These are phyloP conservation scores for Chlorencoelia australis DNA, from an alignment of 2,329 filamentous ascomycete species.

Conservation along the genomic window DNA sequence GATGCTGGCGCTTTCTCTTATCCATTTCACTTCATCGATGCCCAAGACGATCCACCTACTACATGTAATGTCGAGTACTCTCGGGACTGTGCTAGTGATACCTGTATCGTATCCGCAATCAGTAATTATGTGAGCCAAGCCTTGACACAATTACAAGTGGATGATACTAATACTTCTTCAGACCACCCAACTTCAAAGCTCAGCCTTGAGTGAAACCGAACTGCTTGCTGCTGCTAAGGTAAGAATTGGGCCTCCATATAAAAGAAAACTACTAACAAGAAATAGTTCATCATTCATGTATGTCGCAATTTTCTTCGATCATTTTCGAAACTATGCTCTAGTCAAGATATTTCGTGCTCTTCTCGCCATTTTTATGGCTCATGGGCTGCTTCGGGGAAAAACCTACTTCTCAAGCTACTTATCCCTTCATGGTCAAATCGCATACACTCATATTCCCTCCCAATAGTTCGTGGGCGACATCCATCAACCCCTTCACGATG, in stretches of 20 bases:
- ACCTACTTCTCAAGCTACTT: constrained; percentile 3
- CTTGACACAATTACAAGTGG: not conserved
- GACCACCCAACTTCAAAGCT: constrained; percentile 16
- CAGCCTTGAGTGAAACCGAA: constrained; percentile 34
- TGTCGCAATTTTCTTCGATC: constrained; percentile 16
- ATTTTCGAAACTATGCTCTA: constrained; percentile 1
- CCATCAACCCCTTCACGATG: constrained; percentile 58
- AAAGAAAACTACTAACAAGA: constrained; percentile 3
- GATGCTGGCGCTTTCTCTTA: constrained; percentile 51
- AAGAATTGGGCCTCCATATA: not conserved
- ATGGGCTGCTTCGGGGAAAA: constrained; percentile 6
- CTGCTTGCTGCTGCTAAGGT: constrained; percentile 48
- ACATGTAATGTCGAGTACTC: constrained; percentile 46
- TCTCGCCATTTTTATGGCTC: constrained; percentile 4
- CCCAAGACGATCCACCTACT: constrained; percentile 48
- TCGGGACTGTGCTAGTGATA: constrained; percentile 49
- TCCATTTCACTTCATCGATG: constrained; percentile 60
- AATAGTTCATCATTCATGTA: constrained; percentile 25
- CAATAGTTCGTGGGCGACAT: constrained; percentile 46
- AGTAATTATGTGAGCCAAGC: constrained; percentile 19
- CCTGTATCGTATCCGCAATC: constrained; percentile 45
- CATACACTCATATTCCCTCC: constrained; percentile 22
- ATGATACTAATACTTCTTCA: constrained; percentile 4
- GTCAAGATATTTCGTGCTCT: not conserved
- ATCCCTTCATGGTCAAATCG: constrained; percentile 14